Conservation (phyloP, 2,329 filamentous ascomycete species). For the Sarocladium oryzae region DNA sequence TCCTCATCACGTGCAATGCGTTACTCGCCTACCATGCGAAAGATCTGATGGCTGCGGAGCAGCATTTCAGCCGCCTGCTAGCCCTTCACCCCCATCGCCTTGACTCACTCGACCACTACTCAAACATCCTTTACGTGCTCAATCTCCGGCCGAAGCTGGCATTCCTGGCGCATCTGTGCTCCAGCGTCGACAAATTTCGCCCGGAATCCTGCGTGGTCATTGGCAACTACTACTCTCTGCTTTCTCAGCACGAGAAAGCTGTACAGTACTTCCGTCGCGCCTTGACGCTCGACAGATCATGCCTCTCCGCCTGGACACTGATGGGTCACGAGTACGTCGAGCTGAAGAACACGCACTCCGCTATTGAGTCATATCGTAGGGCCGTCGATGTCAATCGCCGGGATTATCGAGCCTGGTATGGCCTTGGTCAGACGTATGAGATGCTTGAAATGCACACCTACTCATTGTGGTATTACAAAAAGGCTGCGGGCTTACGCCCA, state of each 20-base stretch:
- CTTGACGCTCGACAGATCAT: constrained; percentile 80
- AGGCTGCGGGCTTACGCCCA: constrained; percentile 83
- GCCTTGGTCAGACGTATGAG: constrained; percentile 93
- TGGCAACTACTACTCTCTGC: constrained; percentile 92
- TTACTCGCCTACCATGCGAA: constrained; percentile 88
- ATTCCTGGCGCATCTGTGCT: constrained; percentile 86
- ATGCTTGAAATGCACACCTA: constrained; percentile 98
- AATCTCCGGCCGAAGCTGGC: constrained; percentile 81
- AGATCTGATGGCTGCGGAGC: constrained; percentile 61
- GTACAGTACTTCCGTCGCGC: constrained; percentile 96
- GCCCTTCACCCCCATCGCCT: constrained; percentile 69
- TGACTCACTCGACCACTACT: constrained; percentile 91
- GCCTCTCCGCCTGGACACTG: constrained; percentile 91
- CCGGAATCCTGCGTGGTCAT: constrained; percentile 96
- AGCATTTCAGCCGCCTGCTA: constrained; percentile 71
- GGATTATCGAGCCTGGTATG: constrained; percentile 97
- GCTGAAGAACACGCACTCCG: constrained; percentile 96
- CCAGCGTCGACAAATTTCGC: constrained; percentile 87
- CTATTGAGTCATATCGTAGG: constrained; percentile 92
- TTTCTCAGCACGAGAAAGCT: constrained; percentile 94
- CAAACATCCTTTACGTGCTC: constrained; percentile 95
- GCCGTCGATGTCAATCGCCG: constrained; percentile 94
- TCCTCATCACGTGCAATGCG: constrained; percentile 84
- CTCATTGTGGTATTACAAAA: constrained; percentile 95
- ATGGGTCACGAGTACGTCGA: constrained; percentile 99